These are phyloP conservation scores for Botrytis paeoniae DNA, from an alignment of 2,329 filamentous ascomycete genomes.

Conservation along the genomic window DNA sequence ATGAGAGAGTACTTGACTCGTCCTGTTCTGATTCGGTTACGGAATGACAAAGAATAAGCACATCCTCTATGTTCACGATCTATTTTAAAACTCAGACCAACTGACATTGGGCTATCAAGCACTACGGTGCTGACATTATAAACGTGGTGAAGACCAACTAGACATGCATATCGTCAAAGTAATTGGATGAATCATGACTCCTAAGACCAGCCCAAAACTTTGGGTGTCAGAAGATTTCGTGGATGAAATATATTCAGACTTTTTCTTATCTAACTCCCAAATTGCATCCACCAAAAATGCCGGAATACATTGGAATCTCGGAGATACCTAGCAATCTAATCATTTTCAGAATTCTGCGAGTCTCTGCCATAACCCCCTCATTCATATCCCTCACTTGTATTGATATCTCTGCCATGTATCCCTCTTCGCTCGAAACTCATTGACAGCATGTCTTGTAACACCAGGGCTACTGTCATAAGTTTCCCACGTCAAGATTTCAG, in stretches of 20 bases:
- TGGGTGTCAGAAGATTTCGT: background rate
- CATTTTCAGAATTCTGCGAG: background rate
- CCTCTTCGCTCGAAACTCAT: background rate
- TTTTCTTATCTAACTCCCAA: background rate
- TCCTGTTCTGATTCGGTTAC: no score
- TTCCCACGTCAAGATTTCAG: background rate
- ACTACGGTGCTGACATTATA: background rate
- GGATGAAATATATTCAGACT: background rate
- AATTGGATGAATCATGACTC: background rate
- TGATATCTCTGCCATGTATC: background rate
- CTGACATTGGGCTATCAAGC: background rate
- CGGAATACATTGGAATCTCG: background rate
- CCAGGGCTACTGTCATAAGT: background rate
- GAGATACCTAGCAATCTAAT: accelerated
- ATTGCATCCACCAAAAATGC: background rate
- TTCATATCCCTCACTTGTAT: background rate
- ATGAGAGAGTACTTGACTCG: no score
- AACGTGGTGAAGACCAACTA: background rate
- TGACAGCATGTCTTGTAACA: background rate
- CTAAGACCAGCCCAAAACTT: background rate
- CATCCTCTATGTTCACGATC: background rate
- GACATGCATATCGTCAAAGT: background rate
- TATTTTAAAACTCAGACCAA: background rate
- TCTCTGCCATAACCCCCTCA: background rate
- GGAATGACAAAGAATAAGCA: no score